phyloP scores from a whole-genome alignment of 306 rosid genomes.

The Lathyrus sativus region DNA sequence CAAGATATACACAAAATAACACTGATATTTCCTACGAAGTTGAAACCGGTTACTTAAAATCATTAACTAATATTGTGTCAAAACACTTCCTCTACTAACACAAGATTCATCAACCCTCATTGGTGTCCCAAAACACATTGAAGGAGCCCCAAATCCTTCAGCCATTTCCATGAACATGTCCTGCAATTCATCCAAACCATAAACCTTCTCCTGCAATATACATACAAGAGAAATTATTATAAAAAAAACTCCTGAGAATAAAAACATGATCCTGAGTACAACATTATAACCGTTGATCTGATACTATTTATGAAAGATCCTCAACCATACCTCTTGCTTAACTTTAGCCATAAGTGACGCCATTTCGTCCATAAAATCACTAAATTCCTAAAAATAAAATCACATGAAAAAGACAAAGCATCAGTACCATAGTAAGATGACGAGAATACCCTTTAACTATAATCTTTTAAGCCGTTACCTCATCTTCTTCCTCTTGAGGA shows the following conservation, averaged over 20 bases:
- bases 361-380: constrained; percentile 77
- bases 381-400: constrained; percentile 53
- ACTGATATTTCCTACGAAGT: background rate
- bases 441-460: no score
- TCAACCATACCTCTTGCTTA: constrained; percentile 63
- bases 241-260: no score
- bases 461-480: constrained; percentile 45
- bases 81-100: constrained; percentile 49
- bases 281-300: no score
- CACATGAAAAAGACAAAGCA: background rate
- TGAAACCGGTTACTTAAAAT: background rate
- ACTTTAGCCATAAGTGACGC: constrained; percentile 65
- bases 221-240: no score
- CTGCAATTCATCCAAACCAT: constrained; percentile 63
- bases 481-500: constrained; percentile 66
- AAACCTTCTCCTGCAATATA: constrained; percentile 44
- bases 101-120: constrained; percentile 40
- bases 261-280: background rate
- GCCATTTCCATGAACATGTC: constrained; percentile 69
- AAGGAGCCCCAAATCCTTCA: constrained; percentile 50
- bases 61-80: constrained; percentile 24
- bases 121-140: constrained; percentile 38
- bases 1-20: background rate
- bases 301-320: no score
- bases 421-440: background rate